phyloP scores from a whole-genome alignment of 2,329 filamentous ascomycete species.

The Tolypocladium ovalisporum region DNA sequence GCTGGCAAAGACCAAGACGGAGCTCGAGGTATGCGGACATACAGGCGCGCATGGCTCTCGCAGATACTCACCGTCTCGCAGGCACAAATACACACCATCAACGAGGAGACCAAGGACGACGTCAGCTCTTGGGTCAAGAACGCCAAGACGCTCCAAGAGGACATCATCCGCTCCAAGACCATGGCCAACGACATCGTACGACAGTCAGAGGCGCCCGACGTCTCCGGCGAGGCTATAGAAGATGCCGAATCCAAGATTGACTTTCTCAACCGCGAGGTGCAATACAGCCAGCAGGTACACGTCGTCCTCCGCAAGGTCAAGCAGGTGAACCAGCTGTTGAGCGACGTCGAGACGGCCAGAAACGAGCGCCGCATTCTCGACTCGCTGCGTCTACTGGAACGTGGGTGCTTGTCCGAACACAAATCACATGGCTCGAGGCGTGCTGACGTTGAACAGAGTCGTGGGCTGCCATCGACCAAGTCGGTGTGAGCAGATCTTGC shows the following conservation, averaged over 20 bases:
- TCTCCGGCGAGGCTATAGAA: conserved; percentile 39
- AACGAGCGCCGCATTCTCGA: conserved; percentile 45
- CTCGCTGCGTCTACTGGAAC: conserved; percentile 44
- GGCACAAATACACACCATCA: conserved; percentile 62
- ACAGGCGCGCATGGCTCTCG: neutral
- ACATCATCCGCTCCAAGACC: conserved; percentile 70
- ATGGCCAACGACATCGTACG: conserved; percentile 74
- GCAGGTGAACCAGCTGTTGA: conserved; percentile 48
- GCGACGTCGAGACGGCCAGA: conserved; percentile 47
- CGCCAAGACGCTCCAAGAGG: conserved; percentile 72
- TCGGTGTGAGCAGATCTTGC: conserved; percentile 51
- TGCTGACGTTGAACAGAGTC: conserved; percentile 29
- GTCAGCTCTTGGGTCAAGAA: conserved; percentile 80
- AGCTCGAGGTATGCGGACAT: conserved; percentile 24
- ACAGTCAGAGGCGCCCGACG: conserved; percentile 55
- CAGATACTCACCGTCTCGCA: conserved; percentile 7
- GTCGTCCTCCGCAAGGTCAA: conserved; percentile 39
- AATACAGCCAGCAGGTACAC: conserved; percentile 47
- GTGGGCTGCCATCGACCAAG: conserved; percentile 44
- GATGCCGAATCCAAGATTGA: conserved; percentile 42
- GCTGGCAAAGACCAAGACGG: conserved; percentile 21
- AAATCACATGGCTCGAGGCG: neutral
- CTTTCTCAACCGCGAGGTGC: conserved; percentile 47
- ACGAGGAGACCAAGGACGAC: conserved; percentile 65
- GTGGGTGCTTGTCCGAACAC: conserved; percentile 23